phyloP scores from a whole-genome alignment of 306 rosid genomes.

The Lablab purpureus region DNA sequence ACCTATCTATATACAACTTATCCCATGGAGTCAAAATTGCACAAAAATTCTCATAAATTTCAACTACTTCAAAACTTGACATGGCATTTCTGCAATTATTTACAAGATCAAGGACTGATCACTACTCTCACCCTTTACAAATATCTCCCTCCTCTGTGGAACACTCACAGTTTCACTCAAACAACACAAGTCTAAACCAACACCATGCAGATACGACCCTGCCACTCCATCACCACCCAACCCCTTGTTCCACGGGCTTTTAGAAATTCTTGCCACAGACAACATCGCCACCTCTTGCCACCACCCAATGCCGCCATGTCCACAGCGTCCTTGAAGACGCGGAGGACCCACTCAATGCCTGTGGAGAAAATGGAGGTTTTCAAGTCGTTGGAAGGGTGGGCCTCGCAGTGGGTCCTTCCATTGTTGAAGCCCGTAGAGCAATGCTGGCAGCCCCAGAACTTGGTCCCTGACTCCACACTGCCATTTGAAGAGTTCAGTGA shows the following conservation, averaged over 20 bases:
- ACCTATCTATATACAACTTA: background rate
- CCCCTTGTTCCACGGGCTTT: constrained; percentile 1
- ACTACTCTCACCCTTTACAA: background rate
- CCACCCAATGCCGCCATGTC: background rate
- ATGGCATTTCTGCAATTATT: background rate
- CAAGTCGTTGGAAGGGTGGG: background rate
- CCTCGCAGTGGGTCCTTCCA: background rate
- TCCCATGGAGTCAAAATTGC: background rate
- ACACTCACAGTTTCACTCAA: background rate
- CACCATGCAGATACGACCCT: constrained; percentile 44
- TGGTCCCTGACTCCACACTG: constrained; percentile 63
- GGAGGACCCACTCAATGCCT: constrained; percentile 8
- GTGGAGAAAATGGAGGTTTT: background rate
- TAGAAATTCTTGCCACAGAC: background rate
- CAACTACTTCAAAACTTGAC: background rate
- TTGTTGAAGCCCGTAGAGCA: constrained; percentile 58
- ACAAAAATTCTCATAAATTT: background rate
- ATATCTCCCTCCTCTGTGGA: background rate
- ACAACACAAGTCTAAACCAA: background rate
- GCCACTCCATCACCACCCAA: constrained; percentile 15
- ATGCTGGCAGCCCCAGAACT: constrained; percentile 74
- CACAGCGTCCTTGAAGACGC: constrained; percentile 12
- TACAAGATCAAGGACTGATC: background rate
- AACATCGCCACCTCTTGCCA: constrained; percentile 22
- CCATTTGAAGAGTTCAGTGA: constrained; percentile 59